Percentiles rank a stretch among this genome's conserved stretches.
Evolutionary conservation across 2,329 filamentous ascomycete genomes (phyloP).

Genomic region (Fusarium pininemorale): DNA sequence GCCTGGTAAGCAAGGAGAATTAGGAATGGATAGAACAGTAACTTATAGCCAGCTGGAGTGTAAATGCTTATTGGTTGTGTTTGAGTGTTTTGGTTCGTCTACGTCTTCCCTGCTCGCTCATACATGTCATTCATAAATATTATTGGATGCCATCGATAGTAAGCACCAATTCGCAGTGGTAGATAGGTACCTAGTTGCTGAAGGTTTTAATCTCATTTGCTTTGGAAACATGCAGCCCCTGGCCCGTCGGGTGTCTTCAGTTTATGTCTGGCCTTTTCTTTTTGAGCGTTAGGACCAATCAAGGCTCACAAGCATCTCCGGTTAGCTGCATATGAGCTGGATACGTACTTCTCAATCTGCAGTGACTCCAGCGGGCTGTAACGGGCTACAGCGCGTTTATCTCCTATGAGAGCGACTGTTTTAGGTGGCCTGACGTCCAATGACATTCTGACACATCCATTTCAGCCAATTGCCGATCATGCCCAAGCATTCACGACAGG

Average conservation of each 20-base stretch:
- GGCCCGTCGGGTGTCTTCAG: not conserved
- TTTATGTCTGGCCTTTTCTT: slow-evolving; percentile 26
- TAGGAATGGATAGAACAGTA: not conserved
- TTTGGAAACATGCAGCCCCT: slow-evolving; percentile 20
- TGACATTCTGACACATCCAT: slow-evolving; percentile 44
- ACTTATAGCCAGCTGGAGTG: not conserved
- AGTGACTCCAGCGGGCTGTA: slow-evolving; percentile 16
- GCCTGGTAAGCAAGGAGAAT: not conserved
- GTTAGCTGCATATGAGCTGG: not conserved
- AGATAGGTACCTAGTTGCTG: not conserved
- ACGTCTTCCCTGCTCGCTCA: not conserved
- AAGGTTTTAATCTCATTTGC: slow-evolving; percentile 29
- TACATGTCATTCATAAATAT: not conserved
- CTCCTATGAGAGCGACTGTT: slow-evolving; percentile 7
- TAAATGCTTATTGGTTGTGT: not conserved
- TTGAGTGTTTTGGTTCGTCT: not conserved
- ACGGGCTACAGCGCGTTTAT: slow-evolving; percentile 14
- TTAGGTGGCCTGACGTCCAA: not conserved
- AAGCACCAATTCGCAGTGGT: not conserved
- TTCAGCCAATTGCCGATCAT: slow-evolving; percentile 17
- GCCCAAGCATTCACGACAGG: slow-evolving; percentile 46
- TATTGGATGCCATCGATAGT: not conserved
- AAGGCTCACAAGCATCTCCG: not conserved
- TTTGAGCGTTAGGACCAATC: slow-evolving; percentile 18
- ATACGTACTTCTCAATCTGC: slow-evolving; percentile 15